Evolutionary conservation across 768 basidiomycete species (phyloP).

Genomic region (Tricholoma saponaceum): DNA sequence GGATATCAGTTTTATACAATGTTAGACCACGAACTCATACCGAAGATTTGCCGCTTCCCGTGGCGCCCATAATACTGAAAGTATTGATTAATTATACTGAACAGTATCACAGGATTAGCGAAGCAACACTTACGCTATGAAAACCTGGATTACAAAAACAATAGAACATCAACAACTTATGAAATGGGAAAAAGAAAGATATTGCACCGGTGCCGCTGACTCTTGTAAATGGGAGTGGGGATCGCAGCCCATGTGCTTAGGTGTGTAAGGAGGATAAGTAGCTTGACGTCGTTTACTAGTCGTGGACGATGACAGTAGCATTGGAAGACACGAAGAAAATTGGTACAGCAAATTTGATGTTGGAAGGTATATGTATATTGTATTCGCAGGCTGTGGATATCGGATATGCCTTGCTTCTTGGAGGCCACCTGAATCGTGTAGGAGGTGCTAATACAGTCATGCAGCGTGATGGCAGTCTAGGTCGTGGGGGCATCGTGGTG

Average conservation of each 20-base stretch:
- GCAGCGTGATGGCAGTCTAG: not conserved
- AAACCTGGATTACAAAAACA: not conserved
- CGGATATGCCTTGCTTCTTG: not conserved
- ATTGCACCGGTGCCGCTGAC: not conserved
- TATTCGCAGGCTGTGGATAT: not conserved
- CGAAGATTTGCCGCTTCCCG: constrained; percentile 1
- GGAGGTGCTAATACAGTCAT: not conserved
- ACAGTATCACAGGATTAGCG: not conserved
- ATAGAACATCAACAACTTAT: not conserved
- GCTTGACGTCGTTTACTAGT: not conserved
- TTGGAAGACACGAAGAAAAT: not conserved
- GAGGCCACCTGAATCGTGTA: not conserved
- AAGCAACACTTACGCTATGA: not conserved
- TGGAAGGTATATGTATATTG: not conserved
- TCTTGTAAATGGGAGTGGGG: not conserved
- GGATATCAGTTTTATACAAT: not conserved
- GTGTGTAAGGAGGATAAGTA: too few species aligned
- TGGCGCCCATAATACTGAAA: constrained; percentile 1
- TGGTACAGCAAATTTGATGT: not conserved
- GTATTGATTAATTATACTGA: not conserved
- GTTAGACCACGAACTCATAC: not conserved
- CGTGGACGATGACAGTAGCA: not conserved
- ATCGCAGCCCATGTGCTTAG: not conserved
- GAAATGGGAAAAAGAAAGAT: not conserved
- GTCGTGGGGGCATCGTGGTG: not conserved